Base-by-base conservation (phyloP, 768 basidiomycete genomes). In the Xerocomus brunneocitrinus region DNA sequence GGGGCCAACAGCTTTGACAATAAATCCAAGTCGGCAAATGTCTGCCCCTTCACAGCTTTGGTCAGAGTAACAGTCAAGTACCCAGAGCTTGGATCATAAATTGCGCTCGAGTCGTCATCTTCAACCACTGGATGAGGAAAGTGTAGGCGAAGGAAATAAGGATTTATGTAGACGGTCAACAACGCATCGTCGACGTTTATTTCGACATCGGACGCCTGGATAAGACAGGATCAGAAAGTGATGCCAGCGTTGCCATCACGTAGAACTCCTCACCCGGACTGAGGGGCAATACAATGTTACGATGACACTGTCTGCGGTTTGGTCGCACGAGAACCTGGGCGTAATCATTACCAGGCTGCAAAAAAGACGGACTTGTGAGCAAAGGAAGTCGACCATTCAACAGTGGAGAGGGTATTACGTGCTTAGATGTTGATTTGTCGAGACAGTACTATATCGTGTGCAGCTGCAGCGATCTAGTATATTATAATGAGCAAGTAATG, bases 131-230 rank as follows among this genome's bases (percentile, higher is more conserved):
- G 67, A 59, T 87, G 79, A 28, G 85, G 75, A 66, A 94, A 91
- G 62, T 84, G 82, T 56, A 94, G 76, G 2, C 89, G 84, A 49
- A 93, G 76, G 62, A 87, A 93, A 65, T 92, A 94, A 2, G 91
- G 91, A 54, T 87, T 89, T 66, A 91, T 79, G 62, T 92, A 83
- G 38, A 91, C 71, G 19, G 82, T 83, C 65, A 92, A 76, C 45
- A 86, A 69, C 27, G 80, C 80, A 49, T 81, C 81, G 62, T 89
- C 85, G 52, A 90, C 81, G 58, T 86, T 76, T 47, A 91, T 84
- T 67, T 92, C 91, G 31, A 84, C 81, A 58, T 92, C 91, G 39
- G 85, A 80, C 10, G 91, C 88, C 90, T 92, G 79, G 7, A 39
- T 19, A 40, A 14, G 40, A 52, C 32, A 28, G 13, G 14, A 38